Conservation (phyloP, 2,329 filamentous ascomycete species). For the Alternaria dauci region DNA sequence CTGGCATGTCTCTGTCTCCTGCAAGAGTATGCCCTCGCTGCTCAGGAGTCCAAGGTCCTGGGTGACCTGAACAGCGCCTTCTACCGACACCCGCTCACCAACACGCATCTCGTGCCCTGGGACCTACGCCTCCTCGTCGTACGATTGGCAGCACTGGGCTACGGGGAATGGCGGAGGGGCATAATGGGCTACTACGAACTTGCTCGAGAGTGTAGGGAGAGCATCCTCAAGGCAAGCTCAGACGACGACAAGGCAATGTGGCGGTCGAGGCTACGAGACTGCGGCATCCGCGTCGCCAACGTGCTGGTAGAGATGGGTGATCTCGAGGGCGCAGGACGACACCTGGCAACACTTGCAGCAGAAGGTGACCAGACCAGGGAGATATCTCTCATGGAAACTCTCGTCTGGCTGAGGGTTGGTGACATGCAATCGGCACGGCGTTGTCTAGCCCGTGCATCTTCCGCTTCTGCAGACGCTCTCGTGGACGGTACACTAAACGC, state of each 20-base stretch:
- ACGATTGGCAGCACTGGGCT: conserved; percentile 83
- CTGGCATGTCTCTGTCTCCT: conserved; percentile 84
- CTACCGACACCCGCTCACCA: conserved; percentile 58
- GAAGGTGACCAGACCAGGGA: conserved; percentile 22
- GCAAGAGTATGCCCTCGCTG: conserved; percentile 66
- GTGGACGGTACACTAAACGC: conserved; percentile 64
- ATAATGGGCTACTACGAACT: conserved; percentile 93
- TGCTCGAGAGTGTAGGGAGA: conserved; percentile 75
- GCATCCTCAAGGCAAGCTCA: conserved; percentile 58
- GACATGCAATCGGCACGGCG: conserved; percentile 73
- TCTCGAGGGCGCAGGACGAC: conserved; percentile 76
- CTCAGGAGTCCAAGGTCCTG: conserved; percentile 69
- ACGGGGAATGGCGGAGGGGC: conserved; percentile 81
- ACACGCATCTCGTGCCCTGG: conserved; percentile 77
- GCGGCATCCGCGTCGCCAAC: conserved; percentile 71
- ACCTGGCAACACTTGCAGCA: conserved; percentile 68
- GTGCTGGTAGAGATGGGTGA: conserved; percentile 88
- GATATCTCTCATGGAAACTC: conserved; percentile 58
- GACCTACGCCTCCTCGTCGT: conserved; percentile 82
- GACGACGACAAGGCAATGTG: conserved; percentile 68
- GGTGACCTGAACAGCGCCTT: conserved; percentile 67
- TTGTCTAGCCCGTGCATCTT: conserved; percentile 55
- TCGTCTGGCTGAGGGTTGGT: conserved; percentile 81
- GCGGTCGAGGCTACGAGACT: conserved; percentile 74
- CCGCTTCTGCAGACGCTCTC: conserved; percentile 37